Conservation (phyloP, 192 early-diverging fungal genomes). For the Chytriomyces sp. region DNA sequence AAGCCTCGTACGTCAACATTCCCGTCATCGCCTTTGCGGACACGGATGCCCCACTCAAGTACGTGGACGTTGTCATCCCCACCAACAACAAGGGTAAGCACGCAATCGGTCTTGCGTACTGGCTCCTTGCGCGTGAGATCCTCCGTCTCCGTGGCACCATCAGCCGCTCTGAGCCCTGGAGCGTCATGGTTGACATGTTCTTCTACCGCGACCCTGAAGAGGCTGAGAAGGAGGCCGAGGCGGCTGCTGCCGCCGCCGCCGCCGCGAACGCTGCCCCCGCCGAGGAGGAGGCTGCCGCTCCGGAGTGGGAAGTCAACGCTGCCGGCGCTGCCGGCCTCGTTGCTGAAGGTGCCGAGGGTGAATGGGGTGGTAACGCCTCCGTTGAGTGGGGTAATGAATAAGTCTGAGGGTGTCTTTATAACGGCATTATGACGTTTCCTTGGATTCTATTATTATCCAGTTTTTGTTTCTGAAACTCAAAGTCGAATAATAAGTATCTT, state of each 20-base stretch:
- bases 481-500: too few relatives aligned
- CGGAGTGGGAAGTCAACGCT: constrained; percentile 31
- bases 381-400: constrained; percentile 38
- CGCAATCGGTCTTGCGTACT: constrained; percentile 96
- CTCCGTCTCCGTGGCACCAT: constrained; percentile 96
- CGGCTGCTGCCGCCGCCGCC: constrained; percentile 50
- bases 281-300: constrained; percentile 8
- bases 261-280: constrained; percentile 17
- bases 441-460: too few relatives aligned
- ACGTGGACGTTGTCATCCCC: constrained; percentile 98
- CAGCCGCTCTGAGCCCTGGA: constrained; percentile 82
- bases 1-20: constrained; percentile 99
- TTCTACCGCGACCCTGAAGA: constrained; percentile 99
- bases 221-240: constrained; percentile 84
- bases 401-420: too few relatives aligned
- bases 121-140: constrained; percentile 97
- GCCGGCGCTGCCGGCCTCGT: constrained; percentile 27
- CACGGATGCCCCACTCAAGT: constrained; percentile 92
- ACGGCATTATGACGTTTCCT: too few relatives aligned
- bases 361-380: constrained; percentile 36
- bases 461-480: too few relatives aligned
- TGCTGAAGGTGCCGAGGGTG: constrained; percentile 13
- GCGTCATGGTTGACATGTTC: constrained; percentile 99
- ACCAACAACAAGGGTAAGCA: constrained; percentile 99
- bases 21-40: constrained; percentile 99